These are phyloP conservation scores for Erythrobasidium hasegawianum DNA, from an alignment of 1,284 basidiomycete genomes.

Conservation along the genomic window DNA sequence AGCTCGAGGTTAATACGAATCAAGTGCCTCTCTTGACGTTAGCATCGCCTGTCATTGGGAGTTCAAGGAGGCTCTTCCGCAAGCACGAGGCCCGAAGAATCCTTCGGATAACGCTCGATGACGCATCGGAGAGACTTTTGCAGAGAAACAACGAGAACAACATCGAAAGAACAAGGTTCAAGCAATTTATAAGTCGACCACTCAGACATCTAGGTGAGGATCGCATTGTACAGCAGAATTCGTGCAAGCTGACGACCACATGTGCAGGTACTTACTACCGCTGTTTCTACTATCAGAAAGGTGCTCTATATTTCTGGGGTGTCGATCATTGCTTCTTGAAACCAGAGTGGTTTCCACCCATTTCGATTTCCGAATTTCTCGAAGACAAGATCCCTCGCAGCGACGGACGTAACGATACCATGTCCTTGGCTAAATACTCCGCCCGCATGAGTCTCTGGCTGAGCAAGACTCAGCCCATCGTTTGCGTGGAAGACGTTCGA, in stretches of 20 bases:
- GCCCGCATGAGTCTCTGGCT: slow-evolving; percentile 44
- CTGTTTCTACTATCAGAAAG: slow-evolving; percentile 44
- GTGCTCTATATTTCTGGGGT: slow-evolving; percentile 41
- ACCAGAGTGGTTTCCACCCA: neutral
- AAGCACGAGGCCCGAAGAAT: neutral
- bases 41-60: neutral
- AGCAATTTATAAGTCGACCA: neutral
- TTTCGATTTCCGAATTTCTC: slow-evolving; percentile 15
- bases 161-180: neutral
- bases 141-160: neutral
- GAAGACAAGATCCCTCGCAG: slow-evolving; percentile 38
- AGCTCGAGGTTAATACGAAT: neutral
- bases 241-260: neutral
- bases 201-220: neutral
- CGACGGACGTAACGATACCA: slow-evolving; percentile 35
- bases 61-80: neutral
- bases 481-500: neutral
- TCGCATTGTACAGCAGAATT: too few species aligned
- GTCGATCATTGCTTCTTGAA: slow-evolving; percentile 8
- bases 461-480: slow-evolving; percentile 39
- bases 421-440: slow-evolving; percentile 43
- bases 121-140: neutral
- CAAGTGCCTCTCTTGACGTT: neutral
- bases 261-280: slow-evolving; percentile 39
- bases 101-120: neutral